These are phyloP conservation scores for Stephania cephalantha DNA, from an alignment of 164 flowering plant genomes.

Conservation along the genomic window DNA sequence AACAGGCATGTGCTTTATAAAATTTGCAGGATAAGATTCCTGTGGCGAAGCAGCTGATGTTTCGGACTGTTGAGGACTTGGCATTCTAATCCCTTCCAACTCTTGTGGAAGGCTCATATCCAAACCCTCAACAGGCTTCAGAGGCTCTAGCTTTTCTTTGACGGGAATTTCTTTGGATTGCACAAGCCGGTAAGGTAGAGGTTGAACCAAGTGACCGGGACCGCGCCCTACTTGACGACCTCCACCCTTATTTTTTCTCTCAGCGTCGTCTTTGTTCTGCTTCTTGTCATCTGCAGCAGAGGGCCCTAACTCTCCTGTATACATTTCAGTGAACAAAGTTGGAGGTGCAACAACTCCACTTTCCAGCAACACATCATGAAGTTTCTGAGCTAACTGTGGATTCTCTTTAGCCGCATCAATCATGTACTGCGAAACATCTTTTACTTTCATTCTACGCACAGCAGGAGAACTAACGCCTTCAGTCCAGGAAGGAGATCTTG, in stretches of 20 bases:
- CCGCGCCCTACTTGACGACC: constrained; percentile 24
- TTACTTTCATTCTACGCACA: constrained; percentile 78
- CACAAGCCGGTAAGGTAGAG: constrained; percentile 43
- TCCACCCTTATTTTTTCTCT: constrained; percentile 24
- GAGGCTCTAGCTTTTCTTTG: constrained; percentile 24
- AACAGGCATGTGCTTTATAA: constrained; percentile 27
- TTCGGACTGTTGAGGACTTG: neutral
- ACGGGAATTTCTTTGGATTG: constrained; percentile 28
- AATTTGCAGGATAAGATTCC: neutral
- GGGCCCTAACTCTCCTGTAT: constrained; percentile 31
- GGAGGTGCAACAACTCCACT: constrained; percentile 96
- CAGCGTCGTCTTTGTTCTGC: constrained; percentile 30
- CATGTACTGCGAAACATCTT: constrained; percentile 95
- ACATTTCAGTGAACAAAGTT: constrained; percentile 63
- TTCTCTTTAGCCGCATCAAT: constrained; percentile 96
- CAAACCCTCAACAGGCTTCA: constrained; percentile 32
- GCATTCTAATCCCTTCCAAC: constrained; percentile 22
- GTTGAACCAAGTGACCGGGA: constrained; percentile 42
- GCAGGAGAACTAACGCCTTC: constrained; percentile 94
- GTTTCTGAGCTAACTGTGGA: constrained; percentile 91
- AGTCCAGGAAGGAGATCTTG: constrained; percentile 94
- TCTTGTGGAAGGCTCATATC: constrained; percentile 22
- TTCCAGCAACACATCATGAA: constrained; percentile 90
- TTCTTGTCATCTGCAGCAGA: constrained; percentile 28
- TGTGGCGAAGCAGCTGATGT: neutral